phyloP scores from a whole-genome alignment of 106 monocot species.

The Allium sativum region DNA sequence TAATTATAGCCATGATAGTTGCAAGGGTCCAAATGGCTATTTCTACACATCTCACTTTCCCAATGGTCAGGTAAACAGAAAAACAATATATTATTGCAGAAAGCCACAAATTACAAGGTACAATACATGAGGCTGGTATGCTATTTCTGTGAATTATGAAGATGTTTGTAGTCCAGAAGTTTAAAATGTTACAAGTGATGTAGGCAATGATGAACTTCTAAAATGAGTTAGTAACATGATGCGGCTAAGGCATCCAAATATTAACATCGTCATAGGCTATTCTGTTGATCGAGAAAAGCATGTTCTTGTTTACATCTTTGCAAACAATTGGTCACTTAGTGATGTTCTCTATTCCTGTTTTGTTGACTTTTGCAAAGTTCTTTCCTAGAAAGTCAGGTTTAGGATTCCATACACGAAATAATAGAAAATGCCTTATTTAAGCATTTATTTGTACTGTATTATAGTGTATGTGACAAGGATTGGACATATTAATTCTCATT shows the following conservation, averaged over 20 bases:
- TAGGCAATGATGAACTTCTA: slow-evolving; percentile 52
- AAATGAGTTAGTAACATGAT: slow-evolving; percentile 32
- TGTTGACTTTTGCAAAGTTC: slow-evolving; percentile 9
- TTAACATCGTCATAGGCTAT: slow-evolving; percentile 40
- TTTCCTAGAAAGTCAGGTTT: slow-evolving; percentile 51
- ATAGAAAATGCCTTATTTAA: no score
- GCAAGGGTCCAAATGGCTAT: slow-evolving; percentile 28
- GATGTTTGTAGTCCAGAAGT: slow-evolving; percentile 50
- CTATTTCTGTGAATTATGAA: slow-evolving; percentile 12
- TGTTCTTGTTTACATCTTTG: slow-evolving; percentile 47
- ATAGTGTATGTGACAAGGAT: no score
- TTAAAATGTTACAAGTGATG: slow-evolving; percentile 30
- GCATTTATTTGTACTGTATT: no score
- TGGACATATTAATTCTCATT: no score
- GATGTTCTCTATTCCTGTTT: slow-evolving; percentile 25
- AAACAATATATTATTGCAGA: neutral
- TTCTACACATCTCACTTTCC: slow-evolving; percentile 52
- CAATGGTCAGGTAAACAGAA: slow-evolving; percentile 40
- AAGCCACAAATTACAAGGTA: neutral
- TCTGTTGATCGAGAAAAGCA: slow-evolving; percentile 43
- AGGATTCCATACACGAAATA: no score
- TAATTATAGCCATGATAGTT: slow-evolving; percentile 31
- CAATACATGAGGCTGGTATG: neutral
- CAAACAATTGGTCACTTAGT: slow-evolving; percentile 39
- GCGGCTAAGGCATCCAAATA: slow-evolving; percentile 40